Evolutionary conservation across 768 basidiomycete species (phyloP).

Genomic region (Dioszegia aurantiaca): DNA sequence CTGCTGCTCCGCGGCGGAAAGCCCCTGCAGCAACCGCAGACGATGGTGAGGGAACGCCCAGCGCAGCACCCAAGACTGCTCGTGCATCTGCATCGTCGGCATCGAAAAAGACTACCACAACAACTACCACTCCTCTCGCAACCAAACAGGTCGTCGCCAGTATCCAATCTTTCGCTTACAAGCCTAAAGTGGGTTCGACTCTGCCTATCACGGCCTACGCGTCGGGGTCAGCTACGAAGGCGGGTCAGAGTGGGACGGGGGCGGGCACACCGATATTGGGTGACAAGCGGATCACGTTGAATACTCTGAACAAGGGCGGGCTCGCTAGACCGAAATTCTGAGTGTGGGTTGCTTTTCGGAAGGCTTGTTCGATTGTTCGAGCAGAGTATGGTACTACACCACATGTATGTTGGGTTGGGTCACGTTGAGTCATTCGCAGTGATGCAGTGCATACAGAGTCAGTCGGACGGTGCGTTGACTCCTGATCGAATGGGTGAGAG

Average conservation of each 20-base stretch:
- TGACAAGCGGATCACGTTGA: conserved; percentile 13
- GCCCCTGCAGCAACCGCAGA: background rate
- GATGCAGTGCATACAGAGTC: no score
- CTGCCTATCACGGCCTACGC: conserved; percentile 7
- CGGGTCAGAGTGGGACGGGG: background rate
- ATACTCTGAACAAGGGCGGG: background rate
- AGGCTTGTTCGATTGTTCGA: no score
- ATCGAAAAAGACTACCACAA: background rate
- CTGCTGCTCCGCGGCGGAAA: background rate
- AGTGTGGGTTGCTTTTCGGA: background rate
- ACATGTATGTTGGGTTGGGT: conserved; percentile 13
- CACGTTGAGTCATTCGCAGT: background rate
- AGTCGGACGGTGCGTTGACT: no score
- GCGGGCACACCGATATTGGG: background rate
- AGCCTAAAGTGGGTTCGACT: background rate
- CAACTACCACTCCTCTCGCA: background rate
- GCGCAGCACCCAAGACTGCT: background rate
- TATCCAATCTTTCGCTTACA: conserved; percentile 11
- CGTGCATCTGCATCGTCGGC: background rate
- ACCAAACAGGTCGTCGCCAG: conserved; percentile 3
- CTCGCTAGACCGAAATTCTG: conserved; percentile 8
- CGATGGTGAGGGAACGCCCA: background rate
- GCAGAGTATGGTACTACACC: no score
- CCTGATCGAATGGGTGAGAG: no score
- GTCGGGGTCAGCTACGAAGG: background rate